Evolutionary conservation across 2,329 filamentous ascomycete genomes (phyloP).

Genomic region (Podosphaera aphanis): DNA sequence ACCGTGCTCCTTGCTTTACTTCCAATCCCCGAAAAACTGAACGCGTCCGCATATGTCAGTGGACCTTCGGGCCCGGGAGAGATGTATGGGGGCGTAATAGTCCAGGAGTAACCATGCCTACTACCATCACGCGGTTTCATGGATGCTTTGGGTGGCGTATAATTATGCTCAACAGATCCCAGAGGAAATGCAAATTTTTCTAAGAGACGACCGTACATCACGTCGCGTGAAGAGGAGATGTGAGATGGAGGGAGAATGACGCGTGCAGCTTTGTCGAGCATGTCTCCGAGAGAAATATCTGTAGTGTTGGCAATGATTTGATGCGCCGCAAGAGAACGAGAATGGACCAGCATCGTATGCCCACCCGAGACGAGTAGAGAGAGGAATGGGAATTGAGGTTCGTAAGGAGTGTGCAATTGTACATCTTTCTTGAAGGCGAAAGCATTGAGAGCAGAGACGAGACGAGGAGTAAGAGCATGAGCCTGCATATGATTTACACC

Average conservation of each 20-base stretch:
- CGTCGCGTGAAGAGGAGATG: constrained; percentile 29
- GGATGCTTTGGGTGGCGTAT: constrained; percentile 23
- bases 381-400: constrained; percentile 57
- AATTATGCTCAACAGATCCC: constrained; percentile 17
- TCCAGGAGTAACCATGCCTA: constrained; percentile 36
- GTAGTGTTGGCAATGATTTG: constrained; percentile 44
- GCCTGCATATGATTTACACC: constrained; percentile 96
- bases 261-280: constrained; percentile 70
- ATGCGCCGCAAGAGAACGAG: constrained; percentile 43
- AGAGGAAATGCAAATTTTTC: constrained; percentile 56
- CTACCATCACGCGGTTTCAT: constrained; percentile 27
- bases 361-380: constrained; percentile 79
- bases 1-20: constrained; percentile 38
- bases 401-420: constrained; percentile 3
- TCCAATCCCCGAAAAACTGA: constrained; percentile 52
- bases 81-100: constrained; percentile 40
- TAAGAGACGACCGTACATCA: constrained; percentile 61
- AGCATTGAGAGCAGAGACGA: constrained; percentile 39
- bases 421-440: not conserved
- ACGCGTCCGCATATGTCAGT: constrained; percentile 19
- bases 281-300: constrained; percentile 78
- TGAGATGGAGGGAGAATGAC: constrained; percentile 41
- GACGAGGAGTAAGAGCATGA: constrained; percentile 67
- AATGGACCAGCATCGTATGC: constrained; percentile 69
- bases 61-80: constrained; percentile 23